These are phyloP conservation scores for Scopulariopsis brevicaulis DNA, from an alignment of 2,329 filamentous ascomycete species.

Conservation along the genomic window DNA sequence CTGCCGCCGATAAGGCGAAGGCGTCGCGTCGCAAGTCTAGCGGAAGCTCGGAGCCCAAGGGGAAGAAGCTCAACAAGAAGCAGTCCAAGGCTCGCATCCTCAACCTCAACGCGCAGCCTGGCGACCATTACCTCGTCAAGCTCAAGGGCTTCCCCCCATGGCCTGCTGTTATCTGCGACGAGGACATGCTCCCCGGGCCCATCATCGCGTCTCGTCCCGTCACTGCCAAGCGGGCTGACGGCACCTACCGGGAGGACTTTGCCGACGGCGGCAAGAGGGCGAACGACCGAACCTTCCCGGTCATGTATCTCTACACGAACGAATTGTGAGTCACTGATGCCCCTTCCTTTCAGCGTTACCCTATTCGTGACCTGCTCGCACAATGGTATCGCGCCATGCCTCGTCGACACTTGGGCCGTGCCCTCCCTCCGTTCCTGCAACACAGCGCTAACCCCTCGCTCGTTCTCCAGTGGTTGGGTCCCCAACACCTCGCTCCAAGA, in stretches of 20 bases:
- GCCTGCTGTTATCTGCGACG: conserved; percentile 89
- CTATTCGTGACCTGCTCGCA: not conserved
- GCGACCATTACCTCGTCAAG: conserved; percentile 84
- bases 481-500: conserved; percentile 72
- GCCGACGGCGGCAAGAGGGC: conserved; percentile 78
- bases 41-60: conserved; percentile 52
- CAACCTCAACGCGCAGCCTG: conserved; percentile 73
- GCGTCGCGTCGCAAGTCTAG: conserved; percentile 60
- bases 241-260: conserved; percentile 78
- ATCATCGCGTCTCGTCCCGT: conserved; percentile 73
- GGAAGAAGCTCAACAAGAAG: conserved; percentile 78
- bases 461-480: conserved; percentile 68
- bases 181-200: conserved; percentile 78
- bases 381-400: not conserved
- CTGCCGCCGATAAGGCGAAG: conserved; percentile 28
- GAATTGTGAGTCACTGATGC: conserved; percentile 68
- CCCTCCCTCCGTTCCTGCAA: not conserved
- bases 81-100: conserved; percentile 62
- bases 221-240: conserved; percentile 70
- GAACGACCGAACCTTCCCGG: conserved; percentile 76
- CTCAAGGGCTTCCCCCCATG: conserved; percentile 92
- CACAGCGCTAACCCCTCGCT: not conserved
- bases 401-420: not conserved
- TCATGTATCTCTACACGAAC: conserved; percentile 92
- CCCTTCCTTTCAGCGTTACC: not conserved